These are phyloP conservation scores for Coemansia sp. DNA, from an alignment of 192 early-diverging fungal genomes.

Conservation along the genomic window DNA sequence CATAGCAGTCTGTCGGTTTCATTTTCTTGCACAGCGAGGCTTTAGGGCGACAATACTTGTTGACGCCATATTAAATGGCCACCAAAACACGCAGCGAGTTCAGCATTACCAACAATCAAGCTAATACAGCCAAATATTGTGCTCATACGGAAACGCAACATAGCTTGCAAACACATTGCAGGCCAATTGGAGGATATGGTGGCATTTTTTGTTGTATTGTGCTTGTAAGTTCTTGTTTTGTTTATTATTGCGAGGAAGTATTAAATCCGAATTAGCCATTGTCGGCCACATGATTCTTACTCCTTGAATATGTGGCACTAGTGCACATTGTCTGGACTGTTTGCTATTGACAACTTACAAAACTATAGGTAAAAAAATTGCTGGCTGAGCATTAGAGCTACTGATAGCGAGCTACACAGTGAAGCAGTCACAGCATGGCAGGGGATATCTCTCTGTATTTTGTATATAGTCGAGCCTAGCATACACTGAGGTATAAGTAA, in stretches of 20 bases:
- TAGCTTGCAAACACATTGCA: not conserved
- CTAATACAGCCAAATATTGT: not conserved
- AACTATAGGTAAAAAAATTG: not conserved
- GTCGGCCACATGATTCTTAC: not conserved
- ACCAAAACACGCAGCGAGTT: not conserved
- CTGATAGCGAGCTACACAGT: not conserved
- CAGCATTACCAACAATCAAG: not conserved
- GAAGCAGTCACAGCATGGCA: not conserved
- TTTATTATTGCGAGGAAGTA: no score
- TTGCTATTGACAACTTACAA: not conserved
- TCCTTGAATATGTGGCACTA: not conserved
- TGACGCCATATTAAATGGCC: not conserved
- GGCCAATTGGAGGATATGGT: not conserved
- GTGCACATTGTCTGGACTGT: not conserved
- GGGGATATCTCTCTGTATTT: not conserved
- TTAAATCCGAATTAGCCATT: not conserved
- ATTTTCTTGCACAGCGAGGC: not conserved
- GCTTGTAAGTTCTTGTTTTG: no score
- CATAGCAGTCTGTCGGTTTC: not conserved
- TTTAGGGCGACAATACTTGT: not conserved
- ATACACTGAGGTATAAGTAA: not conserved
- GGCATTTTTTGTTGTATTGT: no score
- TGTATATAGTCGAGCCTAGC: not conserved
- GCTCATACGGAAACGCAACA: not conserved
- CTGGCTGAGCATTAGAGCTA: not conserved